Conservation (phyloP, 108 stramenopile genomes). For the Cyclotella atomus region DNA sequence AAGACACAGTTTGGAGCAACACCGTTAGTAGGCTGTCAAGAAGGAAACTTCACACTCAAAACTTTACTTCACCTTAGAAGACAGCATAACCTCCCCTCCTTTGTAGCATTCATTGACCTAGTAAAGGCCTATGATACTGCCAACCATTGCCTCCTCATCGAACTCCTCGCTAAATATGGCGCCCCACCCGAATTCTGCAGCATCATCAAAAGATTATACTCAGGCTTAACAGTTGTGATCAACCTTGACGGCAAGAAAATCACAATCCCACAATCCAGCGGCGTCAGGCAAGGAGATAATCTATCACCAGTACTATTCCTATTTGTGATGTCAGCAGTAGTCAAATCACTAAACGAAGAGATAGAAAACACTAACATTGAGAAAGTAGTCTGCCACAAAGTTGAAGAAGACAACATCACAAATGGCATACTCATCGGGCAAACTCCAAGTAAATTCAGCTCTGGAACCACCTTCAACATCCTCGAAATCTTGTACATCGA, state of each 20-base stretch:
- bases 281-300: constrained; percentile 37
- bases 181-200: constrained; percentile 11
- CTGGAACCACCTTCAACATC: neutral
- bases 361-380: neutral
- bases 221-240: neutral
- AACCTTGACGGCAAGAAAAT: constrained; percentile 1
- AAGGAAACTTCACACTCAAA: constrained; percentile 29
- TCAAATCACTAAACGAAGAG: constrained; percentile 9
- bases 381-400: constrained; percentile 8
- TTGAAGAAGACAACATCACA: neutral
- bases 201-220: constrained; percentile 7
- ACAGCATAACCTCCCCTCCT: constrained; percentile 16
- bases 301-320: constrained; percentile 35
- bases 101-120: constrained; percentile 22
- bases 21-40: constrained; percentile 16
- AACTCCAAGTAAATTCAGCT: neutral
- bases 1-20: constrained; percentile 6
- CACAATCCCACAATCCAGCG: constrained; percentile 8
- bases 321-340: constrained; percentile 18
- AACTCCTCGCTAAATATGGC: constrained; percentile 19
- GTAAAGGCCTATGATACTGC: constrained; percentile 40
- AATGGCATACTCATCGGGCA: neutral
- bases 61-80: constrained; percentile 11
- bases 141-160: constrained; percentile 17
- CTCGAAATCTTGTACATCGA: constrained; percentile 17